phyloP scores from a whole-genome alignment of 805 yeast species.

The Pichia insulana region DNA sequence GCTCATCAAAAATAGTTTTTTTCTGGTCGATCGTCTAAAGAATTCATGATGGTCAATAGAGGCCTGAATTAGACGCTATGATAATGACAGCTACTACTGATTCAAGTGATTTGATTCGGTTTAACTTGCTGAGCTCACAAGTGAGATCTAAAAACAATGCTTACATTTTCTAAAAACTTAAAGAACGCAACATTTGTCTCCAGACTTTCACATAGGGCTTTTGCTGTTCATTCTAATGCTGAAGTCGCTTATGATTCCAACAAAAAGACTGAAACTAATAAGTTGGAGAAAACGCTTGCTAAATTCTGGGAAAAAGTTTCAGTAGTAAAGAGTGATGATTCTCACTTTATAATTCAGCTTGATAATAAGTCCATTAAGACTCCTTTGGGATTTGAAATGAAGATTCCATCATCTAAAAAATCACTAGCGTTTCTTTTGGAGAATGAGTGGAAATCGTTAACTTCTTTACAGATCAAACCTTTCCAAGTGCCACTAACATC shows the following conservation, averaged over 20 bases:
- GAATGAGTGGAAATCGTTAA: constrained; percentile 81
- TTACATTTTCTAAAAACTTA: too few relatives aligned
- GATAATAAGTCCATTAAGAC: constrained; percentile 76
- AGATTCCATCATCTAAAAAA: constrained; percentile 50
- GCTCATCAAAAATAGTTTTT: too few relatives aligned
- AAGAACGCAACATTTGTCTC: not conserved
- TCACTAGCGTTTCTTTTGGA: constrained; percentile 66
- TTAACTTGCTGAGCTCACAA: too few relatives aligned
- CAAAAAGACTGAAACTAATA: constrained; percentile 52
- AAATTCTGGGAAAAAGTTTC: constrained; percentile 79
- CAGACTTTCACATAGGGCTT: not conserved
- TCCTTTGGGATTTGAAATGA: constrained; percentile 66
- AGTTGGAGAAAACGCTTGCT: constrained; percentile 56
- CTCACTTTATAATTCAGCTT: constrained; percentile 44
- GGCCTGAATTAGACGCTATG: too few relatives aligned
- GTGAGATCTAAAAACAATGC: too few relatives aligned
- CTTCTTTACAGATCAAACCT: constrained; percentile 60
- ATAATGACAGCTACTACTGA: too few relatives aligned
- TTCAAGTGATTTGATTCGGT: too few relatives aligned
- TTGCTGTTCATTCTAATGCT: constrained; percentile 7
- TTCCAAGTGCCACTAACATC: constrained; percentile 84
- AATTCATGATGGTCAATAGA: too few relatives aligned
- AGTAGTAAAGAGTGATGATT: constrained; percentile 25
- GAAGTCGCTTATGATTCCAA: constrained; percentile 36
- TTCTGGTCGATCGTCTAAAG: too few relatives aligned